phyloP scores from a whole-genome alignment of 1,139 yeast genomes.

The Saccharomyces hybrid region DNA sequence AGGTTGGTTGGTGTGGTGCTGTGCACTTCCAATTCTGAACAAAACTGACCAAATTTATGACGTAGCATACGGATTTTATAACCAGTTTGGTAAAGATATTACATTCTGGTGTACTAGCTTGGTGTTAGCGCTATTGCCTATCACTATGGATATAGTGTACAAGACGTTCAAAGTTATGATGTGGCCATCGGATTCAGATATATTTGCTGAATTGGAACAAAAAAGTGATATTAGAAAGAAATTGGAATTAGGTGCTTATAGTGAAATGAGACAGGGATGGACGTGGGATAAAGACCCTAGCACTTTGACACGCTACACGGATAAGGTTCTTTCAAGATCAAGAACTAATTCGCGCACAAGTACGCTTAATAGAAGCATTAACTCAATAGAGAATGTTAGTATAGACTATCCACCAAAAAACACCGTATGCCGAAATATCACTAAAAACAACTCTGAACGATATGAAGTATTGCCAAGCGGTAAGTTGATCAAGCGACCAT shows the following conservation, averaged over 20 bases:
- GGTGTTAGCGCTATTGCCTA: slow-evolving; percentile 47
- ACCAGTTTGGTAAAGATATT: slow-evolving; percentile 67
- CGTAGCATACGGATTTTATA: slow-evolving; percentile 59
- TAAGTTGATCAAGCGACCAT: slow-evolving; percentile 42
- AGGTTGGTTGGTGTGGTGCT: slow-evolving; percentile 87
- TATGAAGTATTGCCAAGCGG: slow-evolving; percentile 68
- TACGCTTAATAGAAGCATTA: background rate
- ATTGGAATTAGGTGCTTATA: slow-evolving; percentile 65
- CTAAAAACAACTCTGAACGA: slow-evolving; percentile 19
- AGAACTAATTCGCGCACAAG: slow-evolving; percentile 17
- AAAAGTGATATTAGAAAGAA: slow-evolving; percentile 57
- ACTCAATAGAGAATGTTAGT: slow-evolving; percentile 1
- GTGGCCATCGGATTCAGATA: slow-evolving; percentile 66
- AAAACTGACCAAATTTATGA: slow-evolving; percentile 57
- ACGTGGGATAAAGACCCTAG: slow-evolving; percentile 40
- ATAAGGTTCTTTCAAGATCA: slow-evolving; percentile 15
- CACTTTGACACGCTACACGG: slow-evolving; percentile 24
- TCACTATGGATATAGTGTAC: slow-evolving; percentile 56
- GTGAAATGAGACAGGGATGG: slow-evolving; percentile 80
- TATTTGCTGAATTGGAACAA: slow-evolving; percentile 69
- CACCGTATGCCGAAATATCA: background rate
- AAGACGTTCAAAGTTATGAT: slow-evolving; percentile 51
- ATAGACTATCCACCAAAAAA: slow-evolving; percentile 1
- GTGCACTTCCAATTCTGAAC: slow-evolving; percentile 64
- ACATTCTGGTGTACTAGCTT: slow-evolving; percentile 82